A percentile compares a stretch with the other conserved stretches of the same genome.
phyloP scores from a whole-genome alignment of 768 basidiomycete species.

The Daedalea quercina region DNA sequence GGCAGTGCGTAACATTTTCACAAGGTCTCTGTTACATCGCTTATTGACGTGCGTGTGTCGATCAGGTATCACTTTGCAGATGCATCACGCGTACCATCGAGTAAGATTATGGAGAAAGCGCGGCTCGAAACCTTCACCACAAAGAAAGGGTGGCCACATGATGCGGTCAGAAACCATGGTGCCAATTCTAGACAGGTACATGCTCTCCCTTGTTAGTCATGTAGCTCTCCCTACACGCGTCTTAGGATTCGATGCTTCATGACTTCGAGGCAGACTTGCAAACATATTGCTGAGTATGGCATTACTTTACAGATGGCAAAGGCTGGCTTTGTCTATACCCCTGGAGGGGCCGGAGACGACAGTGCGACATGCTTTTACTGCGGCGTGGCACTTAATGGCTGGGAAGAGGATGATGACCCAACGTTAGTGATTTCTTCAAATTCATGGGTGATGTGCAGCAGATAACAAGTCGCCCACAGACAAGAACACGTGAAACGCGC shows the following conservation, averaged over 20 bases:
- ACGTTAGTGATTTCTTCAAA: constrained; percentile 46
- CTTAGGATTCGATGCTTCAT: not conserved
- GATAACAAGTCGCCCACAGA: constrained; percentile 29
- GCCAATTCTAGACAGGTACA: constrained; percentile 61
- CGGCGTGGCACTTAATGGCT: constrained; percentile 69
- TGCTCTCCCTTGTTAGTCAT: too few relatives aligned
- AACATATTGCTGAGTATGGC: not conserved
- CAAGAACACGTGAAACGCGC: constrained; percentile 71
- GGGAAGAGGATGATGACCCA: constrained; percentile 86
- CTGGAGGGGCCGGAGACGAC: constrained; percentile 65
- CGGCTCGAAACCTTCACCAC: constrained; percentile 57
- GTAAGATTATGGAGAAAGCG: constrained; percentile 66
- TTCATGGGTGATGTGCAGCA: not conserved
- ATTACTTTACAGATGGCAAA: constrained; percentile 61
- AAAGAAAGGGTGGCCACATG: constrained; percentile 64
- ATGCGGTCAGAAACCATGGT: constrained; percentile 50
- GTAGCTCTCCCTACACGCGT: not conserved
- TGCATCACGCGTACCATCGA: constrained; percentile 55
- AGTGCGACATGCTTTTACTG: constrained; percentile 85
- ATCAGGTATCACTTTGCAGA: constrained; percentile 58
- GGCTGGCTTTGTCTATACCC: constrained; percentile 82
- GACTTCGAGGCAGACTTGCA: not conserved
- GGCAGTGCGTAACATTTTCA: constrained; percentile 38
- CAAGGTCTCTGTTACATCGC: not conserved
- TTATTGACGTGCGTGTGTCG: not conserved